Conservation (phyloP, 176 grass and related monocot genomes). For the Aegilops longissima region DNA sequence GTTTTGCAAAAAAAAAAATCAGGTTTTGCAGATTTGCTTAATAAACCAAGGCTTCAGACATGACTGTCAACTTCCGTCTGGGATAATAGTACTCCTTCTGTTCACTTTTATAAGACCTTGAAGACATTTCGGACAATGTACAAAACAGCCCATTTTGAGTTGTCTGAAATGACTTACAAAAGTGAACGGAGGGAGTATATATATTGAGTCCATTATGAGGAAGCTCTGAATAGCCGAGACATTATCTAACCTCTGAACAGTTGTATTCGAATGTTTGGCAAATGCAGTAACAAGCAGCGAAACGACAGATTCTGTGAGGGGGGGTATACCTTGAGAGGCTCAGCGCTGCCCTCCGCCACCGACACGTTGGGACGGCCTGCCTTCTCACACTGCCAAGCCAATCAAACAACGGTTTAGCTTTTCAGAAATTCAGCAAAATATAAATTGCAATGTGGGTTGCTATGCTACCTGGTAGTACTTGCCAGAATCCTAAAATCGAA, state of each 20-base stretch:
- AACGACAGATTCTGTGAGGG: not conserved
- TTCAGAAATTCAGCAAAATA: not conserved
- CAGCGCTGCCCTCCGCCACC: slow-evolving; percentile 70
- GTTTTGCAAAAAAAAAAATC: too few relatives aligned
- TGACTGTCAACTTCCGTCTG: not conserved
- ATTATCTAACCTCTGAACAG: not conserved
- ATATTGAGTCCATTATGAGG: not conserved
- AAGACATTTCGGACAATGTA: too few relatives aligned
- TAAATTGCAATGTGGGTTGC: not conserved
- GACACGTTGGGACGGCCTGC: slow-evolving; percentile 68
- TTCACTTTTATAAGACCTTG: too few relatives aligned
- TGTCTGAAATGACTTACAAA: too few relatives aligned
- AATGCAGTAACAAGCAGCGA: not conserved
- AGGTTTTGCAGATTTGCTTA: too few relatives aligned
- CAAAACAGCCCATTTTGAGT: too few relatives aligned
- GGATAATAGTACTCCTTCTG: too few relatives aligned
- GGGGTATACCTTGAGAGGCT: slow-evolving; percentile 58
- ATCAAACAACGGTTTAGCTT: not conserved
- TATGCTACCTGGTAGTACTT: not conserved
- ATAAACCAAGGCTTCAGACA: not conserved
- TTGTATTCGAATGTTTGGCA: not conserved
- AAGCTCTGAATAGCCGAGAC: not conserved
- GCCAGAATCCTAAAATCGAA: slow-evolving; percentile 44
- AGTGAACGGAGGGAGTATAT: too few relatives aligned
- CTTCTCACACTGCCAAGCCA: slow-evolving; percentile 72